Base-by-base conservation (phyloP, 2,329 filamentous ascomycete genomes). In the Pseudogymnoascus verrucosus region DNA sequence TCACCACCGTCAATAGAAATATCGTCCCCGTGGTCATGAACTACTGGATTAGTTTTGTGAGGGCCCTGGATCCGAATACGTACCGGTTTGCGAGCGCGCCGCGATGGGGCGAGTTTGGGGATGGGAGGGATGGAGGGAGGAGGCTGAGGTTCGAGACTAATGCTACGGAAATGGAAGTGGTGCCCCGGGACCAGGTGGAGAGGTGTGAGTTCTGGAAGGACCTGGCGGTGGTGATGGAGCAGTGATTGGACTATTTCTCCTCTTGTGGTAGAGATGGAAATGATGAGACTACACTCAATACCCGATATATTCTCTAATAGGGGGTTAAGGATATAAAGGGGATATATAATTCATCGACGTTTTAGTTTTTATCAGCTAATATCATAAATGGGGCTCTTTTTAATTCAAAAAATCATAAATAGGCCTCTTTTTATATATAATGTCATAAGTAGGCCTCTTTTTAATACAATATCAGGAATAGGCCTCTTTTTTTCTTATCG, bases 21-120 rank as follows among this genome's bases (percentile, higher is more conserved):
- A 71, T 75, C 16, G 70, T 76, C 1, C 72, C 72, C 1, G 64
- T 76, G 1, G 64, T 74, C 23, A 76, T 76, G 74, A 64, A 74
- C 12, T 80, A 80, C 65, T 80, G 73, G 71, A 75, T 78, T 10
- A 77, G 74, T n/a, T 80, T 81, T 65, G 74, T 77, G 47, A 68
- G 72, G 19, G 71, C 68, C 16, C 73, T 75, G 42, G 69, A 75
- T 66, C 78, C 75, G 7, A 80, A 80, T 64, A 74, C 69, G 4
- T 69, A 73, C 62, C 71, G 72, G n/a, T 65, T 65, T 37, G 21
- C 42, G 0, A 42, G 19, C 1, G 73, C 73, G 11, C 74, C 74
- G 4, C 21, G 64, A 26, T 76, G 74, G 73, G 63, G 70, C 21
- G 62, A 57, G 16, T 71, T 68, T 65, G 67, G 66, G 5, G 37